Conservation (phyloP, 495 filamentous ascomycete species). For the Neurospora sp. region DNA sequence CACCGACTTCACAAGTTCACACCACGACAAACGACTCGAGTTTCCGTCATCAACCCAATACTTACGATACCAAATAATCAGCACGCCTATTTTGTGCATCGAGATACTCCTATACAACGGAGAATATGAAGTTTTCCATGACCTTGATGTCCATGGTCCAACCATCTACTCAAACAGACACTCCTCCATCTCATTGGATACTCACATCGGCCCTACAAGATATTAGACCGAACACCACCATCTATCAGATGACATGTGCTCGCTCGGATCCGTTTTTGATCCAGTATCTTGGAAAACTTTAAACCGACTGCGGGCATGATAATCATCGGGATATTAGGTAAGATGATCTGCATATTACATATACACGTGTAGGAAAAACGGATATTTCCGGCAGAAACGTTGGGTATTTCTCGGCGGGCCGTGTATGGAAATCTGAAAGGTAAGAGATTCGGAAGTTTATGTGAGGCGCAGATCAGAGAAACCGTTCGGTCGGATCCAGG, state of each 20-base stretch:
- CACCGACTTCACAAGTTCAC: background rate
- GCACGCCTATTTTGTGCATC: background rate
- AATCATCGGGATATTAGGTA: background rate
- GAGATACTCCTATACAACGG: too few relatives aligned
- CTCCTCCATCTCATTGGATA: background rate
- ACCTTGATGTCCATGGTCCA: background rate
- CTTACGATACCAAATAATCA: background rate
- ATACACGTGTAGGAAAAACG: background rate
- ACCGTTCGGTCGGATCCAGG: background rate
- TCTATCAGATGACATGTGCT: background rate
- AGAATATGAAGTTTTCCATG: too few relatives aligned
- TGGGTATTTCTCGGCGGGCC: background rate
- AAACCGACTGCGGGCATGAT: background rate
- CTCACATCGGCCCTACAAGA: background rate
- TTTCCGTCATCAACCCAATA: background rate
- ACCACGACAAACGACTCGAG: background rate
- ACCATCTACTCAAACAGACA: background rate
- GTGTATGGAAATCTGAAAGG: background rate
- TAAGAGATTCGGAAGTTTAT: background rate
- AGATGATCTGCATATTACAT: background rate
- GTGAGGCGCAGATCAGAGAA: background rate
- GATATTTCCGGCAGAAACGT: background rate
- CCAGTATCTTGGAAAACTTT: background rate
- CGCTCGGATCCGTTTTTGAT: background rate
- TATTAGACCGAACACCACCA: background rate